phyloP scores from a whole-genome alignment of 179 eudicot species.

The Silene noctiflora region DNA sequence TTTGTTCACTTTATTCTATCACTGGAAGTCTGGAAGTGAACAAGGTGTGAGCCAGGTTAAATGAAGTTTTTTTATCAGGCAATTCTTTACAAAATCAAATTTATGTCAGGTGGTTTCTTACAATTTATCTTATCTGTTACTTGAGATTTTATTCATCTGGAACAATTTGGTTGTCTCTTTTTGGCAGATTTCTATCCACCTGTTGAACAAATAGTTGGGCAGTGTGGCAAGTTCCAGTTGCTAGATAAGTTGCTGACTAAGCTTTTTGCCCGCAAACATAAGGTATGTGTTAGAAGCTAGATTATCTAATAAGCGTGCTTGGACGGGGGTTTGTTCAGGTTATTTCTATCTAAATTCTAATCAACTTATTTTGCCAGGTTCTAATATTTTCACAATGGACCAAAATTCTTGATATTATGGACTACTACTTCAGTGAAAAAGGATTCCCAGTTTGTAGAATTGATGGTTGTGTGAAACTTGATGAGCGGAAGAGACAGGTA shows the following conservation, averaged over 20 bases:
- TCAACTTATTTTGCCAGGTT: slow-evolving; percentile 48
- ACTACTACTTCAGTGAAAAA: slow-evolving; percentile 83
- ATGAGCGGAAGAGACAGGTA: slow-evolving; percentile 84
- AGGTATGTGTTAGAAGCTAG: slow-evolving; percentile 40
- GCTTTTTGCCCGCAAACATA: slow-evolving; percentile 77
- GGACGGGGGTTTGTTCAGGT: background rate
- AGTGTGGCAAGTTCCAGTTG: slow-evolving; percentile 88
- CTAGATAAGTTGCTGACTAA: slow-evolving; percentile 66
- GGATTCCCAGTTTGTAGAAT: slow-evolving; percentile 85
- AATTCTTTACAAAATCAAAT: background rate
- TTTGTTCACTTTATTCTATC: no score
- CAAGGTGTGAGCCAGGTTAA: no score
- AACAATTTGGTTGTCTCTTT: slow-evolving; percentile 7
- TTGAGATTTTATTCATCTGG: background rate
- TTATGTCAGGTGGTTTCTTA: no score
- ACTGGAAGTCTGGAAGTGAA: no score
- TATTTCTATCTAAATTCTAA: background rate
- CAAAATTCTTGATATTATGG: slow-evolving; percentile 78
- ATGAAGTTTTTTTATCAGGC: background rate
- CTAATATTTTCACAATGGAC: slow-evolving; percentile 97
- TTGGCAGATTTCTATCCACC: slow-evolving; percentile 75
- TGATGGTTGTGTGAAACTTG: slow-evolving; percentile 85
- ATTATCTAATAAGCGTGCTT: background rate
- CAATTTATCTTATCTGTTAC: background rate
- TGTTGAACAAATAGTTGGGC: slow-evolving; percentile 76